Conservation (phyloP, 2,329 filamentous ascomycete species). For the Proliferodiscus dingleyae region DNA sequence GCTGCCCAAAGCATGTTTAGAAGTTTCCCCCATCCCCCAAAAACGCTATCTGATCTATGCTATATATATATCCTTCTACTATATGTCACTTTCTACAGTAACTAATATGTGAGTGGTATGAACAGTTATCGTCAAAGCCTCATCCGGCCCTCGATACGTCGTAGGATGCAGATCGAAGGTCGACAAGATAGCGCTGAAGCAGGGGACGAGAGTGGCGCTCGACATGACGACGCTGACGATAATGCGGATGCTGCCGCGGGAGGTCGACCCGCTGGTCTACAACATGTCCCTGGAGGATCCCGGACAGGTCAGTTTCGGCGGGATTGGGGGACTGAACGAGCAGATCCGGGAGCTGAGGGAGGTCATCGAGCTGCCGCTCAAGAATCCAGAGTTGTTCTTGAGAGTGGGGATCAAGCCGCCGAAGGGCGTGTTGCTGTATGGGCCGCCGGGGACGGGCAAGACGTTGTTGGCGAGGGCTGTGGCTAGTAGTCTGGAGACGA, state of each 20-base stretch:
- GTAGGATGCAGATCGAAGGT: constrained; percentile 98
- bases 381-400: constrained; percentile 97
- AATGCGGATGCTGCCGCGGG: constrained; percentile 98
- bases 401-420: constrained; percentile 98
- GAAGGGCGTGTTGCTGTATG: constrained; percentile 94
- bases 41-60: too few species aligned
- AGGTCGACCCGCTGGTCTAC: constrained; percentile 97
- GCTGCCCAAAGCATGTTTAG: too few species aligned
- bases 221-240: constrained; percentile 99
- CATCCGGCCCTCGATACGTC: constrained; percentile 93
- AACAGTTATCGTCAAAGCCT: constrained; percentile 97
- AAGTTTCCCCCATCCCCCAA: too few species aligned
- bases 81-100: too few species aligned
- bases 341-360: constrained; percentile 96
- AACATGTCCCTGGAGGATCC: constrained; percentile 99
- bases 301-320: constrained; percentile 94
- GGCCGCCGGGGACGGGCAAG: constrained; percentile 94
- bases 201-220: constrained; percentile 93
- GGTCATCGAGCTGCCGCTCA: constrained; percentile 94
- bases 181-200: constrained; percentile 94
- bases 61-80: too few species aligned
- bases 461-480: constrained; percentile 91
- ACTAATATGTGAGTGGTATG: too few species aligned
- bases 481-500: constrained; percentile 93
- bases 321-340: constrained; percentile 95